Base-by-base conservation (phyloP, 2,329 filamentous ascomycete genomes). In the Fusarium sororula region DNA sequence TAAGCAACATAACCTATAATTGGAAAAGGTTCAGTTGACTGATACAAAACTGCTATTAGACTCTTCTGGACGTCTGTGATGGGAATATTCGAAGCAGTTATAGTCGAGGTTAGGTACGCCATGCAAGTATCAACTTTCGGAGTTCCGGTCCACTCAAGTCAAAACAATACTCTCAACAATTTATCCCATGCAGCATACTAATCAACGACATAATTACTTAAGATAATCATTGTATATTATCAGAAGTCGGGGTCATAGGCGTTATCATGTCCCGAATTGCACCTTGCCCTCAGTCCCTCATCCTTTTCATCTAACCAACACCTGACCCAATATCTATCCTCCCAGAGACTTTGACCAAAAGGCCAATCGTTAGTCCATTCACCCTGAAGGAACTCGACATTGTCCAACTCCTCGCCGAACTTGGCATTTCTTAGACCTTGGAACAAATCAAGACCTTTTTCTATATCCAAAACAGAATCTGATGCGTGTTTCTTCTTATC, bases 1-100 rank as follows among this genome's bases (percentile, higher is more conserved):
- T 37, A 18, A 5, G 4, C 35, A 3, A 10, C 3, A 9, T 18
- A 37, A 37, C 8, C 35, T 18, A 37, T 0, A 37, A 9, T 1
- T 18, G 15, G 15, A 37, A 9, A 4, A 1, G 1, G 35, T 18
- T 4, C 35, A 2, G 1, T 37, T 3, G 35, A 18, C 15, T 37
- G 35, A 37, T 37, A 10, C 0, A 37, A 37, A 37, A 18, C 17
- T 17, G 17, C 17, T 17, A 10, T 37, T 10, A 9, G 35, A 37
- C 9, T 37, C 15, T 18, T 10, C 1, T 18, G 35, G 35, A 37
- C 35, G 1, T 5, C 15, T 37, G 15, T 37, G 1, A 5, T 37
- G 8, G 35, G 35, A 1, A 37, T 37, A 35, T 35, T 7, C 32
- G 32, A 35, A 14, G 32, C 14, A 35, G 3, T 35, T 35, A 15